Evolutionary conservation across 2,329 filamentous ascomycete genomes (phyloP).

Genomic region (Tolypocladium ophioglossoides): DNA sequence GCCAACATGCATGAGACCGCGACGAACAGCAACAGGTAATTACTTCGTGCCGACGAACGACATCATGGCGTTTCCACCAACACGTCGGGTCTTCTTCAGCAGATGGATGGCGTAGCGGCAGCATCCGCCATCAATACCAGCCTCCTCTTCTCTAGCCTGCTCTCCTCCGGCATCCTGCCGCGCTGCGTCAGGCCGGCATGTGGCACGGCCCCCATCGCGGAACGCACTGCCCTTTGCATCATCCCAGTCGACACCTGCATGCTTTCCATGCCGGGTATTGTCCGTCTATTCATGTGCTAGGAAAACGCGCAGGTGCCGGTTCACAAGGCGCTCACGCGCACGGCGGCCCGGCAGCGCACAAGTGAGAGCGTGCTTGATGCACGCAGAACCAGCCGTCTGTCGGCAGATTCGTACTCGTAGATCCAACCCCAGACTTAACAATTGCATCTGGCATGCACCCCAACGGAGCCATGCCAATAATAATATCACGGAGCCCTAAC

Average conservation of each 20-base stretch:
- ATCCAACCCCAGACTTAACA: neutral
- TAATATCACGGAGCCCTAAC: neutral
- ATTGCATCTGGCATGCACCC: neutral
- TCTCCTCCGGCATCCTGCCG: too few species aligned
- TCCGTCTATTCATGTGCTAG: too few species aligned
- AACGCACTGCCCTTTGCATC: neutral
- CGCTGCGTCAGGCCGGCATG: neutral
- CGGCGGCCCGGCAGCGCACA: too few species aligned
- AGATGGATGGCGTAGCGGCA: neutral
- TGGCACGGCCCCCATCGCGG: neutral
- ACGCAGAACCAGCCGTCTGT: too few species aligned
- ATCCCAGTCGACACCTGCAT: neutral
- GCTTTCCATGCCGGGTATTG: neutral
- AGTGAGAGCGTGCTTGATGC: too few species aligned
- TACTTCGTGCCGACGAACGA: neutral
- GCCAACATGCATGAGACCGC: neutral
- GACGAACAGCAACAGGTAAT: too few species aligned
- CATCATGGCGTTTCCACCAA: neutral
- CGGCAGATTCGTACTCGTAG: too few species aligned
- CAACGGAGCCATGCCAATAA: neutral
- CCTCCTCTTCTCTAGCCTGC: neutral
- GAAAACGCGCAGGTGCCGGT: too few species aligned
- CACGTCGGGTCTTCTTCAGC: neutral
- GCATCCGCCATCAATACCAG: neutral
- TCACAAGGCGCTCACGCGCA: too few species aligned